Conservation (phyloP, 805 yeast species). For the Candida nanaspora region DNA sequence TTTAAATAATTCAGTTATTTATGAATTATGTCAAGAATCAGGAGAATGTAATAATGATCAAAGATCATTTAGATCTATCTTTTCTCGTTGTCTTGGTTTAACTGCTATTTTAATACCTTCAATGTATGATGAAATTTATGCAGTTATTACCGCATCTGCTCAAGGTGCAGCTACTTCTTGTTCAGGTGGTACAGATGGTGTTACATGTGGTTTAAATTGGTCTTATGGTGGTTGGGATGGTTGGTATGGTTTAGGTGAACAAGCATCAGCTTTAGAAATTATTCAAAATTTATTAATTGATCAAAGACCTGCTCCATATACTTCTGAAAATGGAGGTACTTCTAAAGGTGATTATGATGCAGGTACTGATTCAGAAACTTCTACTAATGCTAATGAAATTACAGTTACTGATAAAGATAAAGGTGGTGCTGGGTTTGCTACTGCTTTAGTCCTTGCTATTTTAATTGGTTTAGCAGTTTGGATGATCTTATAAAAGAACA, state of each 20-base stretch:
- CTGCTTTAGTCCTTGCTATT: slow-evolving; percentile 62
- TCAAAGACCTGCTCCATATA: slow-evolving; percentile 48
- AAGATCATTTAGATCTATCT: slow-evolving; percentile 65
- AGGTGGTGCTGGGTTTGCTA: slow-evolving; percentile 87
- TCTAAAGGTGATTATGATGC: slow-evolving; percentile 50
- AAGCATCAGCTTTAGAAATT: slow-evolving; percentile 68
- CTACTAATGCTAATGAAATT: slow-evolving; percentile 33
- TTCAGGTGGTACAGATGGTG: slow-evolving; percentile 78
- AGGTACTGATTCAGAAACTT: slow-evolving; percentile 50
- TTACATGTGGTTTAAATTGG: slow-evolving; percentile 84
- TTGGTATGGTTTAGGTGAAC: slow-evolving; percentile 75
- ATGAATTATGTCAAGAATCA: slow-evolving; percentile 54
- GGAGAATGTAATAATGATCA: slow-evolving; percentile 65
- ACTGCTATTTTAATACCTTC: slow-evolving; percentile 50
- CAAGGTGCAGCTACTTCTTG: slow-evolving; percentile 72
- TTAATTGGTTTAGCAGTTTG: slow-evolving; percentile 66
- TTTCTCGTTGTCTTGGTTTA: slow-evolving; percentile 54
- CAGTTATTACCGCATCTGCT: slow-evolving; percentile 36
- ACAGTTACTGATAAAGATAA: slow-evolving; percentile 54
- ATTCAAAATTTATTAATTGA: slow-evolving; percentile 38
- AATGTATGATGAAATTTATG: slow-evolving; percentile 33
- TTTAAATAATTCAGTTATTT: slow-evolving; percentile 43
- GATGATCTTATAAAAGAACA: slow-evolving; percentile 39
- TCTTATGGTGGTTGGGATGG: slow-evolving; percentile 52
- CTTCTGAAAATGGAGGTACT: slow-evolving; percentile 60